phyloP scores from a whole-genome alignment of 2,329 filamentous ascomycete species.

The Colletotrichum falcatum region DNA sequence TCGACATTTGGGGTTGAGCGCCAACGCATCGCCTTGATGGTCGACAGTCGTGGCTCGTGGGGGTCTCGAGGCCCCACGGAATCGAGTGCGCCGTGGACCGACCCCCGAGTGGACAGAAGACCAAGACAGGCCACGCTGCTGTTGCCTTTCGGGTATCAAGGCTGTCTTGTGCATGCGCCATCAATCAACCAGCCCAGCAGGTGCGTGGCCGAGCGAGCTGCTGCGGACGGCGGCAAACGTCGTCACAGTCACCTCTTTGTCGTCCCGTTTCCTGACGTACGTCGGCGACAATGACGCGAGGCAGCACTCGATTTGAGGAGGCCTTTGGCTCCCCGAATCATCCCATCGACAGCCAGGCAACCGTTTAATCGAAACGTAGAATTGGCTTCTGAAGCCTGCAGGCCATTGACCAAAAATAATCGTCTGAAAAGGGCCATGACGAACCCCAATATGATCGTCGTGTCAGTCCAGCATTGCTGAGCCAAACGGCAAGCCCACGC shows the following conservation, averaged over 20 bases:
- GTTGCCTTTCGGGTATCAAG: background rate
- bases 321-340: background rate
- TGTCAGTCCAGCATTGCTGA: background rate
- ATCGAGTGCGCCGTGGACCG: background rate
- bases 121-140: background rate
- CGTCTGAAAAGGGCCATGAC: background rate
- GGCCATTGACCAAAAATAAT: background rate
- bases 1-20: slow-evolving; percentile 8
- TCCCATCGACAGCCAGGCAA: background rate
- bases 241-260: background rate
- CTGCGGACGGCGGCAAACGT: background rate
- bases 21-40: slow-evolving; percentile 4
- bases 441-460: background rate
- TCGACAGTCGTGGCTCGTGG: background rate
- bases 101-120: background rate
- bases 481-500: background rate
- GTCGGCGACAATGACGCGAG: background rate
- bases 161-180: background rate
- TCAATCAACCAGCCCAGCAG: background rate
- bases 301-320: background rate
- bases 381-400: background rate
- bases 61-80: background rate
- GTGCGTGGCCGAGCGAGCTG: background rate
- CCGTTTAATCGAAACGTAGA: background rate
- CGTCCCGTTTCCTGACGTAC: background rate